Evolutionary conservation across 306 rosid species (phyloP).

Genomic region (Medicago ruthenica): DNA sequence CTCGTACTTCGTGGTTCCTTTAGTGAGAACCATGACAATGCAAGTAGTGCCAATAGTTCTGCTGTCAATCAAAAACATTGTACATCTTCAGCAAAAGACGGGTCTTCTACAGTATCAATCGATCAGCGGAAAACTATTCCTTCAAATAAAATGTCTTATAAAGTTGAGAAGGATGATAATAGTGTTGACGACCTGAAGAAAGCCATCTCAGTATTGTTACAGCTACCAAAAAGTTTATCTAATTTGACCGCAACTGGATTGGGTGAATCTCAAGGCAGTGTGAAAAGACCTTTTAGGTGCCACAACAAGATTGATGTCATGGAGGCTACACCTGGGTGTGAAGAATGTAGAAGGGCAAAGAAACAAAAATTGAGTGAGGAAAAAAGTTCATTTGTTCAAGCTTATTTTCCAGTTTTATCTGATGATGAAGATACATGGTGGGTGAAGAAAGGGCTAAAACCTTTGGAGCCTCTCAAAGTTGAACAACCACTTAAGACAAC

Average conservation of each 20-base stretch:
- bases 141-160: conserved; percentile 45
- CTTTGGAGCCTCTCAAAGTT: conserved; percentile 67
- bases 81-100: conserved; percentile 54
- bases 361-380: conserved; percentile 81
- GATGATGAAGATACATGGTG: conserved; percentile 93
- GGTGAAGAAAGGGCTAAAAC: conserved; percentile 78
- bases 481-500: conserved; percentile 69
- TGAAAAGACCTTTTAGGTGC: conserved; percentile 58
- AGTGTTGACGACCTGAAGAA: conserved; percentile 72
- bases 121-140: conserved; percentile 60
- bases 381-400: conserved; percentile 64
- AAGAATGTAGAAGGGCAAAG: conserved; percentile 88
- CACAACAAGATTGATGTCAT: conserved; percentile 61
- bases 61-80: conserved; percentile 44
- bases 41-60: conserved; percentile 34
- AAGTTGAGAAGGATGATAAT: conserved; percentile 51
- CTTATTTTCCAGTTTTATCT: conserved; percentile 58
- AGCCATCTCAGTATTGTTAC: conserved; percentile 69
- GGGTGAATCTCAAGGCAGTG: conserved; percentile 69
- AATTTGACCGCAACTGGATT: conserved; percentile 49
- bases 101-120: conserved; percentile 50
- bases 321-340: conserved; percentile 91
- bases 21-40: conserved; percentile 45
- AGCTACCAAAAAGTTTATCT: conserved; percentile 59
- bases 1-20: conserved; percentile 65